Conservation (phyloP, 169 alveolate species). For the Perkinsus chesapeaki region DNA sequence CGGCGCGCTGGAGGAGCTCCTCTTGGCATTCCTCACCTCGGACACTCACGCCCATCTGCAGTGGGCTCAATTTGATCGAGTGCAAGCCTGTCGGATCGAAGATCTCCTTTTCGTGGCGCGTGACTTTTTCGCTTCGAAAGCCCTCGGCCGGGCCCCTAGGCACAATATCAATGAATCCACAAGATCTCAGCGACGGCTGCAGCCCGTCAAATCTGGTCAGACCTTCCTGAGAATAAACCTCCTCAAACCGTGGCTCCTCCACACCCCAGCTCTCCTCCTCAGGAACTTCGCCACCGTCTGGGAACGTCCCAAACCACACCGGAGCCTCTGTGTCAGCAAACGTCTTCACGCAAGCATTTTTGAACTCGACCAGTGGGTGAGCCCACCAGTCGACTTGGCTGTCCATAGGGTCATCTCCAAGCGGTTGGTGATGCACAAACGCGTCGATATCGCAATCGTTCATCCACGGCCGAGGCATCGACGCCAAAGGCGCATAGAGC, state of each 20-base stretch:
- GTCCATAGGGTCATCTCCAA: background rate
- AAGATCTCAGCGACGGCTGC: background rate
- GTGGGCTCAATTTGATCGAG: background rate
- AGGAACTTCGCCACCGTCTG: background rate
- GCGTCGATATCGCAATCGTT: background rate
- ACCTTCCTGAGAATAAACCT: background rate
- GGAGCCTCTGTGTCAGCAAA: background rate
- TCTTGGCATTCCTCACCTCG: background rate
- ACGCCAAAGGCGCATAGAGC: conserved; percentile 5
- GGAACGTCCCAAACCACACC: background rate
- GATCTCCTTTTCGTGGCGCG: background rate
- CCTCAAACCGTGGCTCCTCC: background rate
- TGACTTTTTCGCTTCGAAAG: background rate
- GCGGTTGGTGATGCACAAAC: background rate
- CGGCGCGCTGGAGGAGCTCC: background rate
- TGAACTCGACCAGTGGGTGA: background rate
- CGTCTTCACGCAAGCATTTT: background rate
- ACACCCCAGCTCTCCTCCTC: background rate
- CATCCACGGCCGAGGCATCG: background rate
- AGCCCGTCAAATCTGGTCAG: background rate
- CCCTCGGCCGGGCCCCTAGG: background rate
- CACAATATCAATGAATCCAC: background rate
- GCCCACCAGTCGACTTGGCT: background rate
- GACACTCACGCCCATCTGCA: background rate
- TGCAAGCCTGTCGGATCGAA: background rate